A percentile compares a stretch with the other conserved stretches of the same genome.
phyloP scores from a whole-genome alignment of 306 rosid species.

The Vigna radiata region DNA sequence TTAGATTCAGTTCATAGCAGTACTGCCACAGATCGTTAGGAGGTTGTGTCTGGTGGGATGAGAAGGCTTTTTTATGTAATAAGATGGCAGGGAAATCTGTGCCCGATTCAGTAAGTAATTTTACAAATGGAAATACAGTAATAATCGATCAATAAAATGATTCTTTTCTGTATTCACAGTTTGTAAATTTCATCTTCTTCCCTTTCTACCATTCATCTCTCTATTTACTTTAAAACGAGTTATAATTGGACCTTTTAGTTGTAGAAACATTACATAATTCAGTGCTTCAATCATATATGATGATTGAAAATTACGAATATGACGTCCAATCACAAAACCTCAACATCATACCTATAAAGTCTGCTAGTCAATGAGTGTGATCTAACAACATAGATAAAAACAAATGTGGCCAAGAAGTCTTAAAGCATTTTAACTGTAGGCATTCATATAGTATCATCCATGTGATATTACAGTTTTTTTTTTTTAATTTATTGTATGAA shows the following conservation, averaged over 20 bases:
- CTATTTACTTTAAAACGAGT: too few species aligned
- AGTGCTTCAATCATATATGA: neutral
- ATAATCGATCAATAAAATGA: constrained; percentile 48
- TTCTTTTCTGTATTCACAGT: constrained; percentile 59
- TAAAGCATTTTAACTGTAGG: neutral
- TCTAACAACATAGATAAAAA: neutral
- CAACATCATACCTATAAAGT: neutral
- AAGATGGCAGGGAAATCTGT: constrained; percentile 49
- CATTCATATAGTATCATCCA: neutral
- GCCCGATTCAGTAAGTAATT: constrained; percentile 48
- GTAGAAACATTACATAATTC: neutral
- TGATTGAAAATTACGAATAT: neutral
- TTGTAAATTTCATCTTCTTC: neutral
- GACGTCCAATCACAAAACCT: neutral
- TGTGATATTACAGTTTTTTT: neutral
- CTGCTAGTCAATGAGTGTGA: neutral
- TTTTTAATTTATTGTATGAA: neutral
- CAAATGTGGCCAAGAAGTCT: neutral
- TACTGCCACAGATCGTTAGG: constrained; percentile 47
- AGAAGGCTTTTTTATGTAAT: constrained; percentile 54
- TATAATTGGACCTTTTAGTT: neutral
- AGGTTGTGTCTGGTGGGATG: constrained; percentile 60
- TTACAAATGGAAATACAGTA: constrained; percentile 54
- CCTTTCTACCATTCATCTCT: neutral
- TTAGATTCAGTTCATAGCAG: constrained; percentile 43